phyloP scores from a whole-genome alignment of 2,329 filamentous ascomycete species.

The Calycina herbarum region DNA sequence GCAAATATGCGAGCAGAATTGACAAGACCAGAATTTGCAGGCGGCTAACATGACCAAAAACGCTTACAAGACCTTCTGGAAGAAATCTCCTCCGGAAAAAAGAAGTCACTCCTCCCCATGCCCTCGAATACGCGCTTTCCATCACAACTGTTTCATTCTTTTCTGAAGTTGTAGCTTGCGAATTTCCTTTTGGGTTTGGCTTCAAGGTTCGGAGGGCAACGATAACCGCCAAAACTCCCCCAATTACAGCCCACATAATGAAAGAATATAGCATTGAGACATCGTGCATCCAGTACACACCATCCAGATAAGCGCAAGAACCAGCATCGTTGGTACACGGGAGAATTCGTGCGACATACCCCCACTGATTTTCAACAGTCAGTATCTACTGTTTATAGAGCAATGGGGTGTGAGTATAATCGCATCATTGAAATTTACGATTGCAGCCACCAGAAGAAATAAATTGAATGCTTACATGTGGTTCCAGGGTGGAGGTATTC shows the following conservation, averaged over 20 bases:
- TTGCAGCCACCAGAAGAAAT: background rate
- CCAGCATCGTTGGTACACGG: slow-evolving; percentile 58
- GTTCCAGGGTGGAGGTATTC: slow-evolving; percentile 15
- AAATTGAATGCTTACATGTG: slow-evolving; percentile 8
- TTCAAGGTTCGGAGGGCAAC: slow-evolving; percentile 37
- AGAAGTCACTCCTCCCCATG: slow-evolving; percentile 21
- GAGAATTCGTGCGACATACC: slow-evolving; percentile 52
- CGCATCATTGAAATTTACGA: background rate
- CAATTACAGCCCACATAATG: slow-evolving; percentile 57
- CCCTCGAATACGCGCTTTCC: slow-evolving; percentile 29
- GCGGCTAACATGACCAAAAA: slow-evolving; percentile 69
- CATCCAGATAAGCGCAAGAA: slow-evolving; percentile 58
- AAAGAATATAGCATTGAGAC: slow-evolving; percentile 55
- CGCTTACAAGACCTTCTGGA: slow-evolving; percentile 53
- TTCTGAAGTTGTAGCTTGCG: slow-evolving; percentile 28
- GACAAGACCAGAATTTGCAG: slow-evolving; percentile 65
- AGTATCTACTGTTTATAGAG: background rate
- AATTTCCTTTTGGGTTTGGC: slow-evolving; percentile 26
- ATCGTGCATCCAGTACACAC: slow-evolving; percentile 55
- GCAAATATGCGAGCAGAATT: slow-evolving; percentile 60
- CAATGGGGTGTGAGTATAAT: background rate
- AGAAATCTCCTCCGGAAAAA: slow-evolving; percentile 50
- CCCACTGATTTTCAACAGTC: slow-evolving; percentile 46
- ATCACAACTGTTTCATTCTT: slow-evolving; percentile 25
- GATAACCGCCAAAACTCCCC: slow-evolving; percentile 47